Evolutionary conservation across 192 early-diverging fungal genomes (phyloP).

Genomic region (Entomortierella beljakovae): DNA sequence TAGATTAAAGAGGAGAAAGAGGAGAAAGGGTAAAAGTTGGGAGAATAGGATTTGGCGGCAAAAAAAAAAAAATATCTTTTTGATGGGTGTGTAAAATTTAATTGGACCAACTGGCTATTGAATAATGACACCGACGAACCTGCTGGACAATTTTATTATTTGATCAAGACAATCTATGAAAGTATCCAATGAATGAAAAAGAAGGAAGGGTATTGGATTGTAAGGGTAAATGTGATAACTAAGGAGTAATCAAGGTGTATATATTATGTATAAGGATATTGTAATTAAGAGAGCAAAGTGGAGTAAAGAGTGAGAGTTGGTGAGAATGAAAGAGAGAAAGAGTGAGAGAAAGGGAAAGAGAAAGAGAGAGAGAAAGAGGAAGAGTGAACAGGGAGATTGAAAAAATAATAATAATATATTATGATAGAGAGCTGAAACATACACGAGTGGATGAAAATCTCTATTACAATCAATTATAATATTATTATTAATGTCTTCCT

Average conservation of each 20-base stretch:
- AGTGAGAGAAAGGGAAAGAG: neutral
- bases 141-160: too few relatives aligned
- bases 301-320: neutral
- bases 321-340: neutral
- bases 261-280: too few relatives aligned
- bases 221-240: neutral
- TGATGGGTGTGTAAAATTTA: too few relatives aligned
- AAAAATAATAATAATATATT: neutral
- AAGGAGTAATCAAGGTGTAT: neutral
- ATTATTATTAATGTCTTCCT: too few relatives aligned
- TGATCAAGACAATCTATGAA: too few relatives aligned
- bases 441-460: too few relatives aligned
- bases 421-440: too few relatives aligned
- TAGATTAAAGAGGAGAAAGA: neutral
- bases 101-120: too few relatives aligned
- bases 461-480: too few relatives aligned
- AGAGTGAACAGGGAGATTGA: neutral
- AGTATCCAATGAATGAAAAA: too few relatives aligned
- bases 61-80: neutral
- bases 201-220: too few relatives aligned
- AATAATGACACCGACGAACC: too few relatives aligned
- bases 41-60: neutral
- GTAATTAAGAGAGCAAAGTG: neutral
- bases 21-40: neutral
- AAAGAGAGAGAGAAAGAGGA: neutral